These are phyloP conservation scores for Dionaea muscipula DNA, from an alignment of 179 eudicot species.

Conservation along the genomic window DNA sequence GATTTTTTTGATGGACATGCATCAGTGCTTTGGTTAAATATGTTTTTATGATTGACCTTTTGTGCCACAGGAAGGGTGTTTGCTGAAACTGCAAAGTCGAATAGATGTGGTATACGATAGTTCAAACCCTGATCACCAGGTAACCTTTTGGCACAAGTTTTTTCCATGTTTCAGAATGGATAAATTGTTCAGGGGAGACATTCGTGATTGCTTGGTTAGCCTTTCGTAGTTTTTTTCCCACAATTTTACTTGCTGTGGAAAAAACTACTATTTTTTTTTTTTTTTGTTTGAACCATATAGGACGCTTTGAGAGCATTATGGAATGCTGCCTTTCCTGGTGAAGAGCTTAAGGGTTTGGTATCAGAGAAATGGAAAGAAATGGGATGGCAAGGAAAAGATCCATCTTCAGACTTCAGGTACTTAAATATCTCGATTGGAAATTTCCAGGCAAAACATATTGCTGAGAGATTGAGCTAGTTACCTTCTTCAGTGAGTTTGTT, in stretches of 20 bases:
- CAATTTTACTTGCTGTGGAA: too few species aligned
- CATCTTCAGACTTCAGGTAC: slow-evolving; percentile 89
- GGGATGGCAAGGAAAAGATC: slow-evolving; percentile 99
- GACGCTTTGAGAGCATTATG: slow-evolving; percentile 74
- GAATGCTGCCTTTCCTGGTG: slow-evolving; percentile 77
- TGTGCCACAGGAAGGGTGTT: slow-evolving; percentile 65
- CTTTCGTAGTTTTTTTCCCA: too few species aligned
- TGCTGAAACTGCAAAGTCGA: slow-evolving; percentile 64
- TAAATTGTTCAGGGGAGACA: not conserved
- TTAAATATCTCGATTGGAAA: not conserved
- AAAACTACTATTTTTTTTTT: not conserved
- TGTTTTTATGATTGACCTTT: slow-evolving; percentile 7
- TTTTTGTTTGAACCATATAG: slow-evolving; percentile 22
- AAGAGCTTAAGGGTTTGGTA: slow-evolving; percentile 48
- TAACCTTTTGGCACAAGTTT: slow-evolving; percentile 5
- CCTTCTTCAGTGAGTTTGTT: not conserved
- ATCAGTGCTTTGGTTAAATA: not conserved
- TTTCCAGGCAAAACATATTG: too few species aligned
- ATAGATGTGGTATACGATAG: slow-evolving; percentile 69
- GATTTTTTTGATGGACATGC: slow-evolving; percentile 2
- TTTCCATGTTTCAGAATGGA: slow-evolving; percentile 4
- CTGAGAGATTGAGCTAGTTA: too few species aligned
- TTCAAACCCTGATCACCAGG: slow-evolving; percentile 80
- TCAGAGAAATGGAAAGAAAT: slow-evolving; percentile 98
- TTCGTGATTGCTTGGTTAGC: too few species aligned